A percentile compares a stretch with the other conserved stretches of the same genome.
phyloP scores from a whole-genome alignment of 441 rosid genomes.

The Bocquillonia castaneifolia region DNA sequence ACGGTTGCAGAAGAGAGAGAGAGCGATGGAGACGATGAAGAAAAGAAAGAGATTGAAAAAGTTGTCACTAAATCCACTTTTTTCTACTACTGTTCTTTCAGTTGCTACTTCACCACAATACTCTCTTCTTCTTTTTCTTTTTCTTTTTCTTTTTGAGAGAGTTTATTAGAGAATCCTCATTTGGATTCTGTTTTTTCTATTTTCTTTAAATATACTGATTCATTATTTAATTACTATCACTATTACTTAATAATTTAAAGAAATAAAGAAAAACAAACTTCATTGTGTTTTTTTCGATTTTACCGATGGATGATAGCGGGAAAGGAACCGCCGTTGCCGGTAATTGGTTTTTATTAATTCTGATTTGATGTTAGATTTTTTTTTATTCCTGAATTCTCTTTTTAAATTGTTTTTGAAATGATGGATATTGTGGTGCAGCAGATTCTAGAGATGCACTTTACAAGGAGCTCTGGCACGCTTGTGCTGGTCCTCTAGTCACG shows the following conservation, averaged over 20 bases:
- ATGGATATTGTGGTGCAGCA: conserved; percentile 13
- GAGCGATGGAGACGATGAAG: conserved; percentile 18
- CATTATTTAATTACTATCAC: no score
- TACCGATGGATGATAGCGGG: background rate
- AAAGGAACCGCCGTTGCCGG: background rate
- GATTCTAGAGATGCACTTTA: conserved; percentile 64
- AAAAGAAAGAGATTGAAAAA: conserved; percentile 12
- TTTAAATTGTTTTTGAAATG: background rate
- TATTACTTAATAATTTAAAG: no score
- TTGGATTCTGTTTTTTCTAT: conserved; percentile 8
- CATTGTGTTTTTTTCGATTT: no score
- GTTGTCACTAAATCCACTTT: background rate
- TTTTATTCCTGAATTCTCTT: background rate
- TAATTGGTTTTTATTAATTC: background rate
- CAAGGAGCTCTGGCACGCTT: conserved; percentile 87
- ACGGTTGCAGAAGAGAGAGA: conserved; percentile 26
- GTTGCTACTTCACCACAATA: conserved; percentile 4
- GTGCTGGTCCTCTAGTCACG: conserved; percentile 85
- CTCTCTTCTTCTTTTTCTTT: background rate
- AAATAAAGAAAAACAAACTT: no score
- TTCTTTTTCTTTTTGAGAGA: no score
- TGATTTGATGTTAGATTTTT: background rate
- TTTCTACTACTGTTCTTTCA: background rate
- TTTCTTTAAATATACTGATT: no score
- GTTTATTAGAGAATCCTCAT: no score